A percentile compares a stretch with the other conserved stretches of the same genome.
Evolutionary conservation across 768 basidiomycete genomes (phyloP).

Genomic region (Sarcodon aspratus): DNA sequence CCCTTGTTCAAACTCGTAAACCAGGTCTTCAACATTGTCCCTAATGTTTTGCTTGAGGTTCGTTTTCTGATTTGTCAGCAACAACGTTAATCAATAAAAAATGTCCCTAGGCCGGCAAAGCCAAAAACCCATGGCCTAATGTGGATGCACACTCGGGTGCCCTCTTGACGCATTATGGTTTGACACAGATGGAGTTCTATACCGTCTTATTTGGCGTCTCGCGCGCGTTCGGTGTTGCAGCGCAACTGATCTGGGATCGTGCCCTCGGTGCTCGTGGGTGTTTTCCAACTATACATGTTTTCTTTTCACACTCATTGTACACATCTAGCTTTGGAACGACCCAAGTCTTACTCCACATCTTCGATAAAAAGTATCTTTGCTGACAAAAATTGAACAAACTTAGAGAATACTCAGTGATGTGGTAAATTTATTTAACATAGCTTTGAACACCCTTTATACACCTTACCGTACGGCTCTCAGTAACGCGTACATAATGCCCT

Average conservation of each 20-base stretch:
- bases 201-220: constrained; percentile 96
- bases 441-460: too few species aligned
- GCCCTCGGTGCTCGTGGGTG: constrained; percentile 81
- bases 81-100: not conserved
- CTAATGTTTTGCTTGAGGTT: constrained; percentile 81
- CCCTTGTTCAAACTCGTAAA: constrained; percentile 91
- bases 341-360: constrained; percentile 81
- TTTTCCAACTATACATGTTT: not conserved
- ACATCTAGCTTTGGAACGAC: constrained; percentile 65
- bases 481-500: too few species aligned
- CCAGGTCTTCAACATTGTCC: constrained; percentile 81
- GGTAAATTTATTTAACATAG: too few species aligned
- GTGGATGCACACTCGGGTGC: constrained; percentile 96
- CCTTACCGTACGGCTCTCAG: too few species aligned
- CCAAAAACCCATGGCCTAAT: constrained; percentile 94
- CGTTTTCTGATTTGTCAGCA: constrained; percentile 10
- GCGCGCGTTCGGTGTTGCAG: constrained; percentile 84
- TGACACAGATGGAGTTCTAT: constrained; percentile 91
- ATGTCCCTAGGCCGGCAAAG: constrained; percentile 62
- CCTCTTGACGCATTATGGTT: constrained; percentile 75
- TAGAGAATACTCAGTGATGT: not conserved
- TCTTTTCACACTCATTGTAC: not conserved
- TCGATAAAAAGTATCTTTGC: constrained; percentile 75
- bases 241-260: constrained; percentile 90
- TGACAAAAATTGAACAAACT: constrained; percentile 28